These are phyloP conservation scores for Saposhnikovia divaricata DNA, from an alignment of 129 eudicot species.

Conservation along the genomic window DNA sequence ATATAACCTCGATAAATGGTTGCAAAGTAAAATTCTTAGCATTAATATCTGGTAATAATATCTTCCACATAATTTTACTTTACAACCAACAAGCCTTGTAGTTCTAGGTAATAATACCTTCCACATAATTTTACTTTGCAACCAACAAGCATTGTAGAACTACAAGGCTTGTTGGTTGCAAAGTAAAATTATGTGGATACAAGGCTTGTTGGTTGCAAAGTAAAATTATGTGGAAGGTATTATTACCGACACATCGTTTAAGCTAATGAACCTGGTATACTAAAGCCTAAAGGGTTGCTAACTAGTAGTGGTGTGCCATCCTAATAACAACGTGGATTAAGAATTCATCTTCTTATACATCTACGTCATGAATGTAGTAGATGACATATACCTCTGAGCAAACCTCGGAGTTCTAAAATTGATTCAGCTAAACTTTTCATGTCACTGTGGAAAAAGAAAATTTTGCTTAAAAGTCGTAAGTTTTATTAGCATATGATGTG, in stretches of 20 bases:
- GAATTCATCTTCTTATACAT: not conserved
- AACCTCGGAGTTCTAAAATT: not conserved
- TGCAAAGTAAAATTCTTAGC: not conserved
- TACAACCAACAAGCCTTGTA: not conserved
- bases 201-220: too few species aligned
- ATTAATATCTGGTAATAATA: not conserved
- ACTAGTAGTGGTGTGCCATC: not conserved
- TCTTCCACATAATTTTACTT: not conserved
- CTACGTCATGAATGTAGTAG: not conserved
- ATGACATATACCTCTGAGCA: not conserved
- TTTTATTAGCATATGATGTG: too few species aligned
- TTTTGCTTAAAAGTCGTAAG: too few species aligned
- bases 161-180: too few species aligned
- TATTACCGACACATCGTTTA: too few species aligned
- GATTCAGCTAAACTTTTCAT: not conserved
- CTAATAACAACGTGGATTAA: not conserved
- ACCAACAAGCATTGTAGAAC: too few species aligned
- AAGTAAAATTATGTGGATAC: too few species aligned
- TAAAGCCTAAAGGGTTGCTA: not conserved
- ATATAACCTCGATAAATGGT: not conserved
- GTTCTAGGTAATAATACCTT: too few species aligned
- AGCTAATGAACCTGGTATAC: not conserved
- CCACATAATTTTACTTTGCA: too few species aligned
- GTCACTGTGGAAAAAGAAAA: not conserved
- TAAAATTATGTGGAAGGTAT: too few species aligned